These are phyloP conservation scores for Otatea glauca DNA, from an alignment of 176 grass and related monocot species.

Conservation along the genomic window DNA sequence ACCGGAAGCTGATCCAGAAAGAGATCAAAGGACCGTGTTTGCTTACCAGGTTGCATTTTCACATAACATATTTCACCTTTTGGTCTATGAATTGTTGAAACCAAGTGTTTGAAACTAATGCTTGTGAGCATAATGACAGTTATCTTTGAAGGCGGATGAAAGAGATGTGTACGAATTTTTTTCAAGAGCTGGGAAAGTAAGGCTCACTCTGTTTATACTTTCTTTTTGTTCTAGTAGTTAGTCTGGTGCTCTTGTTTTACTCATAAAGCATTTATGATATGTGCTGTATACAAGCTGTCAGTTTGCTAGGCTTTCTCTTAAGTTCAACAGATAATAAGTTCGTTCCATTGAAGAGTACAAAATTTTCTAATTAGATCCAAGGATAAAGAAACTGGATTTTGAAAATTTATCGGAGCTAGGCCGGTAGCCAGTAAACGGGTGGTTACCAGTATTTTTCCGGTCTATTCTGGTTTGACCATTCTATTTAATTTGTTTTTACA, in stretches of 20 bases:
- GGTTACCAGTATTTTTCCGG: too few species aligned
- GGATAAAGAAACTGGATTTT: too few species aligned
- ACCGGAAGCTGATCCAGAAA: constrained; percentile 93
- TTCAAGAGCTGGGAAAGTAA: constrained; percentile 93
- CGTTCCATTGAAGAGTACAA: not conserved
- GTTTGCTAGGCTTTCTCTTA: not conserved
- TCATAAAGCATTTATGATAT: not conserved
- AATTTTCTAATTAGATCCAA: not conserved
- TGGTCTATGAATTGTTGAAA: not conserved
- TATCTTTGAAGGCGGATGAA: constrained; percentile 95
- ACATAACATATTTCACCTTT: constrained; percentile 9
- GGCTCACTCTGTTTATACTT: not conserved
- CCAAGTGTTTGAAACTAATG: constrained; percentile 32
- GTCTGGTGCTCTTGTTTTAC: constrained; percentile 12
- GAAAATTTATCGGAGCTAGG: too few species aligned
- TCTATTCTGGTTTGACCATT: too few species aligned
- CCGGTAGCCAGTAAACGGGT: too few species aligned
- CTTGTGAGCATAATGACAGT: constrained; percentile 48
- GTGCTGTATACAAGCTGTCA: not conserved
- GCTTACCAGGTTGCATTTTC: constrained; percentile 78
- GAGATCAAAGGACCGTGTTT: constrained; percentile 99
- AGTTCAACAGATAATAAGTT: constrained; percentile 8
- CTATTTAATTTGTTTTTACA: too few species aligned
- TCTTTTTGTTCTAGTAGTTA: constrained; percentile 13
- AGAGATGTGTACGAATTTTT: constrained; percentile 98